Evolutionary conservation across 225 moss, liverwort and hornwort species (phyloP), one percentile per base, ranked within the genome.

Genomic region (Pseudisothecium myosuroides): DNA sequence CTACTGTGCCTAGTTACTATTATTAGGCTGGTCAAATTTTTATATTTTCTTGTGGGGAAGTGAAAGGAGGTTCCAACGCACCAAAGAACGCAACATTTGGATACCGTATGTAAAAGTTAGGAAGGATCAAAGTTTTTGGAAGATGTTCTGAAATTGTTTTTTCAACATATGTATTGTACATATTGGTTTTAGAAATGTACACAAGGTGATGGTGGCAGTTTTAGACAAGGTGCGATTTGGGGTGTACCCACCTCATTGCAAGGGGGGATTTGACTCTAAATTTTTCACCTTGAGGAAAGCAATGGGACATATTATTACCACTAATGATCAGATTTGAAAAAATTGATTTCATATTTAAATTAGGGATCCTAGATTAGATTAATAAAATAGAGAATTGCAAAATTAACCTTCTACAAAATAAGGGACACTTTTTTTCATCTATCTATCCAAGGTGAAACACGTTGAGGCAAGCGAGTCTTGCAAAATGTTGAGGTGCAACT

Each of bases 181-280:
- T 71, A 27, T 39, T 41, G 41, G 5, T 71, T 71, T 71, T 71
- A 1, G 8, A 39, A 5, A 68, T 68, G 68, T 68, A 68, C 12
- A 22, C 1, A 7, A 0, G 22, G 7, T 68, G 12, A n/a, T n/a
- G 22, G n/a, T n/a, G 21, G n/a, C 0, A 0, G 6, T 22, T 37
- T 37, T 37, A 67, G 11, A 6, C 0, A 37, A 0, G 11, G 19
- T 37, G 4, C 1, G 4, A 65, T 65, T 65, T 34, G 10, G 5
- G 3, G 5, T 66, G 11, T 23, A 67, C 2, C 39, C 4, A 41
- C 6, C 15, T 26, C 15, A 73, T 6, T 73, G 10, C 28, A 29
- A 45, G 16, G 45, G 73, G 29, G 1, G 16, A 72, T 72, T 0
- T 28, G 3, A 45, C 3, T 45, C 28, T 73, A 28, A 73, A 3